These are phyloP conservation scores for Cylindrotheca fusiformis DNA, from an alignment of 108 stramenopile species.

Conservation along the genomic window DNA sequence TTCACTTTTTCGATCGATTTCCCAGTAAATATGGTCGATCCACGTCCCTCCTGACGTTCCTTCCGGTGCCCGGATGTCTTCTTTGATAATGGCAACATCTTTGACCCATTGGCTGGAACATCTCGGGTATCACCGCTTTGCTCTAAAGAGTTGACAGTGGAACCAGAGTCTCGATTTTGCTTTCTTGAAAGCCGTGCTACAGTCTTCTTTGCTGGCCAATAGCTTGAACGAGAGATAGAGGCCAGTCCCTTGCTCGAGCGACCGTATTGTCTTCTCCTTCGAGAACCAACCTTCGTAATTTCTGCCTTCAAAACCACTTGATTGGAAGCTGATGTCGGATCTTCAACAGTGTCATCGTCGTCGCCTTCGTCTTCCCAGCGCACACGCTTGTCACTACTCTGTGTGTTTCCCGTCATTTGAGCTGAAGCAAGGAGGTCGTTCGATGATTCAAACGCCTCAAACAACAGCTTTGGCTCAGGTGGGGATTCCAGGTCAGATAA, in stretches of 20 bases:
- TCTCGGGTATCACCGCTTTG: too few relatives aligned
- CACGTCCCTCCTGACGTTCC: too few relatives aligned
- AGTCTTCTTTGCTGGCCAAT: too few relatives aligned
- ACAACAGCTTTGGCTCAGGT: conserved; percentile 14
- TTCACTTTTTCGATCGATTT: too few relatives aligned
- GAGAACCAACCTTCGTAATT: neutral
- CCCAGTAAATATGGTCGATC: too few relatives aligned
- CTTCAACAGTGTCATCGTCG: conserved; percentile 1
- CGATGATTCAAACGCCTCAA: conserved; percentile 2
- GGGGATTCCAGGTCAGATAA: conserved; percentile 11
- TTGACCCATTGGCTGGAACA: too few relatives aligned
- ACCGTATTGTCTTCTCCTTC: conserved; percentile 8
- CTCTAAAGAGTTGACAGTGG: too few relatives aligned
- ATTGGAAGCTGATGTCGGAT: neutral
- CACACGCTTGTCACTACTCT: conserved; percentile 25
- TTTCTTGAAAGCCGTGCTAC: too few relatives aligned
- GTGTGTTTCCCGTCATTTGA: conserved; percentile 4
- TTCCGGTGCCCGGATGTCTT: too few relatives aligned
- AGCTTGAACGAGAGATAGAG: conserved; percentile 1
- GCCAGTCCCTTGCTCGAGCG: neutral
- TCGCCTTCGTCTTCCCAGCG: conserved; percentile 13
- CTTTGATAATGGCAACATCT: too few relatives aligned
- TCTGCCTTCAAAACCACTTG: neutral
- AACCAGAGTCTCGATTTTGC: too few relatives aligned
- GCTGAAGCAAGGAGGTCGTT: neutral